Evolutionary conservation across 495 filamentous ascomycete species (phyloP).

Genomic region (Aspergillus steynii): DNA sequence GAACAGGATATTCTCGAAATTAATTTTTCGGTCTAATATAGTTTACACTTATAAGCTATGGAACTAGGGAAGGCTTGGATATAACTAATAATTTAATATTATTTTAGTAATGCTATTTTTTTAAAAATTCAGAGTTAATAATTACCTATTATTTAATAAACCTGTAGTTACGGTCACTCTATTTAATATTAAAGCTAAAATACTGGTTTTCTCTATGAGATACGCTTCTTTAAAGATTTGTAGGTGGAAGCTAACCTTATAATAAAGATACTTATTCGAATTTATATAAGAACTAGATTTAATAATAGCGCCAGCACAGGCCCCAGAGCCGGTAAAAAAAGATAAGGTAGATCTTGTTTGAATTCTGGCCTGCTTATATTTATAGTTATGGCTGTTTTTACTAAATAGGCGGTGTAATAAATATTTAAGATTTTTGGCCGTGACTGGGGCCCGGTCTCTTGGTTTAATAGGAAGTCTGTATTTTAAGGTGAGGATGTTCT

Average conservation of each 20-base stretch:
- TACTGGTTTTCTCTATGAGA: constrained; percentile 9
- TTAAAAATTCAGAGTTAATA: constrained; percentile 23
- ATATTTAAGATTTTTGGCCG: constrained; percentile 15
- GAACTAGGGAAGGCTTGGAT: neutral
- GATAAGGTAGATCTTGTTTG: constrained; percentile 19
- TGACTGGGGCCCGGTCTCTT: constrained; percentile 9
- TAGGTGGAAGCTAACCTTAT: constrained; percentile 13
- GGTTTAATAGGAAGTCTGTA: constrained; percentile 11
- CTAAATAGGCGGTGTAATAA: constrained; percentile 20
- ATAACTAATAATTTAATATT: constrained; percentile 14
- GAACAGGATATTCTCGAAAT: constrained; percentile 21
- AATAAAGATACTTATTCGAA: constrained; percentile 24
- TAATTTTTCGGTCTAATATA: constrained; percentile 15
- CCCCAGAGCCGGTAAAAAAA: constrained; percentile 20
- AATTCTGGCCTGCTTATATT: constrained; percentile 20
- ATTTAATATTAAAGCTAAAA: constrained; percentile 21
- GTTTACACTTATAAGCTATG: constrained; percentile 6
- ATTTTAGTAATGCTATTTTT: constrained; percentile 17
- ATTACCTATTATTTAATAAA: constrained; percentile 20
- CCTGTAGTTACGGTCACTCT: neutral
- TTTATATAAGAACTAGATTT: constrained; percentile 23
- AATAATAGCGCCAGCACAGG: constrained; percentile 19
- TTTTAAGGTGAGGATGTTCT: constrained; percentile 8
- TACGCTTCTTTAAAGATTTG: neutral
- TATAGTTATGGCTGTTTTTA: constrained; percentile 21